phyloP scores from a whole-genome alignment of 257 asterid species.

The Nicotiana obtusifolia region DNA sequence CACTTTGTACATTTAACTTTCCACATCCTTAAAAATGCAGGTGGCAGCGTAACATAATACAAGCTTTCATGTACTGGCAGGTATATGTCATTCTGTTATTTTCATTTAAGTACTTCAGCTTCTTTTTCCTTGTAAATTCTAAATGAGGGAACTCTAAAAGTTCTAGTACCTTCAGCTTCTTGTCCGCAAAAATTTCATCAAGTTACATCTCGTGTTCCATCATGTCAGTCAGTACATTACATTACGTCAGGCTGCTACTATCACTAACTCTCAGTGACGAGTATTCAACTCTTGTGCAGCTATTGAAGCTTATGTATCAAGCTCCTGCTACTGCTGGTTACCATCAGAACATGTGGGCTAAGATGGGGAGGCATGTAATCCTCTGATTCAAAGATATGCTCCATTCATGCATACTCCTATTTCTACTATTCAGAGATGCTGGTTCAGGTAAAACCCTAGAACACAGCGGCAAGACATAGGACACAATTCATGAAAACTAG shows the following conservation, averaged over 20 bases:
- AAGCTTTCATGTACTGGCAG: slow-evolving; percentile 94
- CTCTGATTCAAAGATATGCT: slow-evolving; percentile 56
- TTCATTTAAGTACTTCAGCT: not conserved
- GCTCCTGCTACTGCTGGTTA: slow-evolving; percentile 86
- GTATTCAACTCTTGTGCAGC: slow-evolving; percentile 36
- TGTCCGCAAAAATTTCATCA: too few species aligned
- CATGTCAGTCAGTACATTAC: not conserved
- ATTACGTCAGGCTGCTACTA: not conserved
- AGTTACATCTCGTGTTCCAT: not conserved
- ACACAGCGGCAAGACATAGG: not conserved
- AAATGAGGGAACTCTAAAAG: not conserved
- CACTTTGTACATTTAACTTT: slow-evolving; percentile 3
- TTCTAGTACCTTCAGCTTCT: too few species aligned
- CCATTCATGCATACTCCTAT: slow-evolving; percentile 75
- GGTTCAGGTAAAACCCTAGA: slow-evolving; percentile 65
- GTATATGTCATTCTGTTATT: slow-evolving; percentile 26
- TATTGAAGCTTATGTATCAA: slow-evolving; percentile 84
- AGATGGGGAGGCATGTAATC: slow-evolving; percentile 56
- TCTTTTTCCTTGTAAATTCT: too few species aligned
- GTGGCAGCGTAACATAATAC: slow-evolving; percentile 83
- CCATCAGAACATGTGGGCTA: slow-evolving; percentile 88
- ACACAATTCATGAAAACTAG: not conserved
- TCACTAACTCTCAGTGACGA: not conserved
- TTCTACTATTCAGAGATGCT: slow-evolving; percentile 64
- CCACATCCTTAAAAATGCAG: slow-evolving; percentile 43